Evolutionary conservation across 2,329 filamentous ascomycete genomes (phyloP).

Genomic region (Alternaria tenuissima): DNA sequence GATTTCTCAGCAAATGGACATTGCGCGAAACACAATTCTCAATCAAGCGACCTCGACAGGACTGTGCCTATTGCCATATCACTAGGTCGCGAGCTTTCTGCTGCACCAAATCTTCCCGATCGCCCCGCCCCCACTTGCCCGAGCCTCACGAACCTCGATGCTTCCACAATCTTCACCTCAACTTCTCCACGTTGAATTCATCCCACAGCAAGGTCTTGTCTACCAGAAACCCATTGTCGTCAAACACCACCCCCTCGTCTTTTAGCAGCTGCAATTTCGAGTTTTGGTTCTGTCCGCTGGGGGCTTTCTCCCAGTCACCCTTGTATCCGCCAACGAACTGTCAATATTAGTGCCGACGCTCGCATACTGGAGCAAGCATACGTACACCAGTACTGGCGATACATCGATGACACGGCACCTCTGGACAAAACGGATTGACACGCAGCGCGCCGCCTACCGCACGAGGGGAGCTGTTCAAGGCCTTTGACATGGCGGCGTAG

Average conservation of each 20-base stretch:
- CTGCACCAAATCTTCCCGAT: conserved; percentile 18
- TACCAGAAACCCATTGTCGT: conserved; percentile 66
- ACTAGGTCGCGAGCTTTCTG: not conserved
- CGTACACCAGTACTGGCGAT: conserved; percentile 74
- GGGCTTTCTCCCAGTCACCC: conserved; percentile 69
- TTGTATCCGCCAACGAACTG: conserved; percentile 72
- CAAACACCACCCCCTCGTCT: conserved; percentile 71
- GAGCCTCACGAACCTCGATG: conserved; percentile 3
- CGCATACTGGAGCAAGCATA: not conserved
- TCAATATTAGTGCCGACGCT: conserved; percentile 7
- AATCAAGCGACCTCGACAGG: not conserved
- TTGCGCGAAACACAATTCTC: not conserved
- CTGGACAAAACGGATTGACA: conserved; percentile 81
- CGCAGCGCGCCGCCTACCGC: conserved; percentile 81
- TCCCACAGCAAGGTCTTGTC: conserved; percentile 58
- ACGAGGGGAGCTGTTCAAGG: conserved; percentile 74
- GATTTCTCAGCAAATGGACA: conserved; percentile 7
- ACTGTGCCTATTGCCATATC: not conserved
- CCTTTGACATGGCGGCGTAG: conserved; percentile 74
- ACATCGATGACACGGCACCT: conserved; percentile 82
- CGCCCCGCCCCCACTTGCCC: conserved; percentile 32
- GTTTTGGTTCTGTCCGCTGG: conserved; percentile 68
- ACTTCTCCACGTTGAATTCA: conserved; percentile 48
- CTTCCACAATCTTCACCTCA: conserved; percentile 21
- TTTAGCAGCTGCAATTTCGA: conserved; percentile 70